Evolutionary conservation across 1,139 yeast genomes (phyloP).

Genomic region (Taphrina deformans): DNA sequence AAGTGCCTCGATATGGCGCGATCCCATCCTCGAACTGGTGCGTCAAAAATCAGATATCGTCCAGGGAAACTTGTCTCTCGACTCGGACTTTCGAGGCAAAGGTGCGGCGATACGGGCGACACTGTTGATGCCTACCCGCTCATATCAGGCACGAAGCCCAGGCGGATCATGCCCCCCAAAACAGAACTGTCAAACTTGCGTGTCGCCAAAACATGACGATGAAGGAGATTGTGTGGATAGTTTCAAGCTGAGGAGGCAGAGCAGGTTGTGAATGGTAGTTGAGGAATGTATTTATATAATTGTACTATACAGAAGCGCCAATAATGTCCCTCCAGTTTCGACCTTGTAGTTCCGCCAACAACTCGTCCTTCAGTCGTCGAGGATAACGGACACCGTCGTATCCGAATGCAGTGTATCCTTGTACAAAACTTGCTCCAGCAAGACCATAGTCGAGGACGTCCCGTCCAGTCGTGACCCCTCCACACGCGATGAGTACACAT

Average conservation of each 20-base stretch:
- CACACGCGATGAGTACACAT: conserved; percentile 79
- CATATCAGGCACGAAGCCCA: conserved; percentile 13
- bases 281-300: not conserved
- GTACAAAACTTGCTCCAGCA: conserved; percentile 89
- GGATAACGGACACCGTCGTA: conserved; percentile 91
- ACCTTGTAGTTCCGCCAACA: conserved; percentile 65
- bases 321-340: conserved; percentile 80
- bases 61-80: conserved; percentile 4
- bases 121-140: conserved; percentile 12
- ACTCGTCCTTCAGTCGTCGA: conserved; percentile 71
- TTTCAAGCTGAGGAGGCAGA: not conserved
- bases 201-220: conserved; percentile 24
- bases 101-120: conserved; percentile 10
- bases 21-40: not conserved
- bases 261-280: not conserved
- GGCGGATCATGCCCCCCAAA: conserved; percentile 22
- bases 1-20: conserved; percentile 8
- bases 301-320: conserved; percentile 29
- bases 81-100: conserved; percentile 15
- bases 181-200: conserved; percentile 7
- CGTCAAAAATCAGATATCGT: not conserved
- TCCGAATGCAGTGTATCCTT: conserved; percentile 85
- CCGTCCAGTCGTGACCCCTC: conserved; percentile 80
- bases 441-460: conserved; percentile 89
- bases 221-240: conserved; percentile 17